Percentiles rank a stretch among this genome's conserved stretches.
Evolutionary conservation across 75 land plant species (phyloP).

Genomic region (Pinus albicaulis): DNA sequence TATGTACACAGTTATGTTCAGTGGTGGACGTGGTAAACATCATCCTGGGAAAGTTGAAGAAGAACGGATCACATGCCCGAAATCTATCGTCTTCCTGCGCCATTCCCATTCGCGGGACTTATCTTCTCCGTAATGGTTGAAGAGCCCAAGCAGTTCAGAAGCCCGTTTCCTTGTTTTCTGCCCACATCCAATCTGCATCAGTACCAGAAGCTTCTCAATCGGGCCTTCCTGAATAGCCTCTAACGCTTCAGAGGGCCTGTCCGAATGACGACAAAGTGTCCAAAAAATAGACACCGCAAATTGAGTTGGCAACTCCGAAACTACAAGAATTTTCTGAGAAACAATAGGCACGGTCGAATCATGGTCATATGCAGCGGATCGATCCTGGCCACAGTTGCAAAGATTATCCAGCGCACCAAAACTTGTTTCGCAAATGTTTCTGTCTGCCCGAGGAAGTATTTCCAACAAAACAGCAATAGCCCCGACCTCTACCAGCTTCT

Average conservation of each 20-base stretch:
- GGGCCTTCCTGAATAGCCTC: conserved; percentile 66
- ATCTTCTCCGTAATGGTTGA: conserved; percentile 30
- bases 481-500: too few relatives aligned
- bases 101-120: conserved; percentile 27
- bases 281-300: conserved; percentile 57
- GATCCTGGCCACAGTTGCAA: conserved; percentile 29
- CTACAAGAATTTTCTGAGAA: conserved; percentile 64
- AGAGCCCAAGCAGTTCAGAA: conserved; percentile 51
- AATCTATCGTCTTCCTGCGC: not conserved
- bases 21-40: too few relatives aligned
- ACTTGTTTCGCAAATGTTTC: conserved; percentile 39
- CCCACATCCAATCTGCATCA: conserved; percentile 68
- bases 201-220: conserved; percentile 69
- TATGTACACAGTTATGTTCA: too few relatives aligned
- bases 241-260: conserved; percentile 11
- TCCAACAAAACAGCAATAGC: conserved; percentile 42
- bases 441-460: conserved; percentile 7
- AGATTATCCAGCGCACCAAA: conserved; percentile 53
- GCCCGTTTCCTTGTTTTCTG: conserved; percentile 55
- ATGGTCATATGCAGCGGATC: conserved; percentile 37
- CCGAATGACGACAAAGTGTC: conserved; percentile 37
- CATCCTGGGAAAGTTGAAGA: too few relatives aligned
- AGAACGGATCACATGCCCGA: too few relatives aligned
- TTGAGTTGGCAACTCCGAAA: conserved; percentile 71
- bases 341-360: conserved; percentile 68